A percentile compares a stretch with the other conserved stretches of the same genome.
phyloP scores from a whole-genome alignment of 139 green algal species.

The Microglena sp. region DNA sequence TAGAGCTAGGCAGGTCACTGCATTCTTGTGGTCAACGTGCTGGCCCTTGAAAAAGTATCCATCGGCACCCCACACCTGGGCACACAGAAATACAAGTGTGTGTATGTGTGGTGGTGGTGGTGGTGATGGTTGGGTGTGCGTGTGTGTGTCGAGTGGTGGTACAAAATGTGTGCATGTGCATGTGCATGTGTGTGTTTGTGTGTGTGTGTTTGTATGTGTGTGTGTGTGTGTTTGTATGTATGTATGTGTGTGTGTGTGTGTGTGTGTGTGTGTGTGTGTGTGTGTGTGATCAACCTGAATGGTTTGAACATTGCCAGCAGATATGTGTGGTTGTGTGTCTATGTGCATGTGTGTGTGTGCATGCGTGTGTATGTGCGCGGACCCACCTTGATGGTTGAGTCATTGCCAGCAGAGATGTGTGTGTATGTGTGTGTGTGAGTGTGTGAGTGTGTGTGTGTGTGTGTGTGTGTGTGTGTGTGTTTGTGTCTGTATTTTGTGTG shows the following conservation, averaged over 20 bases:
- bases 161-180: not conserved
- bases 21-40: conserved; percentile 43
- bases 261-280: conserved; percentile 2
- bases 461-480: no score
- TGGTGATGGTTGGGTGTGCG: not conserved
- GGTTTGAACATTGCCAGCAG: no score
- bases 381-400: no score
- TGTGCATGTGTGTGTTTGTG: not conserved
- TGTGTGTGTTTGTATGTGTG: not conserved
- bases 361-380: no score
- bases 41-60: conserved; percentile 35
- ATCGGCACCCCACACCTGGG: not conserved
- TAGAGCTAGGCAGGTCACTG: conserved; percentile 50
- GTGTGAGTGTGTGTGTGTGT: no score
- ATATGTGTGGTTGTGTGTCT: not conserved
- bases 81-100: not conserved
- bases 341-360: not conserved
- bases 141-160: not conserved
- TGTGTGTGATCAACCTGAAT: no score
- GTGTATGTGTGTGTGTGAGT: not conserved
- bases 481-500: no score
- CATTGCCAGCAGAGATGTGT: no score
- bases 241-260: not conserved
- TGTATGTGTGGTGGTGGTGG: not conserved
- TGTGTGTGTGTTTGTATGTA: not conserved